Percentiles rank a stretch among this genome's conserved stretches.
These are phyloP conservation scores for Verticillium isaacii DNA, from an alignment of 2,329 filamentous ascomycete species.

Conservation along the genomic window DNA sequence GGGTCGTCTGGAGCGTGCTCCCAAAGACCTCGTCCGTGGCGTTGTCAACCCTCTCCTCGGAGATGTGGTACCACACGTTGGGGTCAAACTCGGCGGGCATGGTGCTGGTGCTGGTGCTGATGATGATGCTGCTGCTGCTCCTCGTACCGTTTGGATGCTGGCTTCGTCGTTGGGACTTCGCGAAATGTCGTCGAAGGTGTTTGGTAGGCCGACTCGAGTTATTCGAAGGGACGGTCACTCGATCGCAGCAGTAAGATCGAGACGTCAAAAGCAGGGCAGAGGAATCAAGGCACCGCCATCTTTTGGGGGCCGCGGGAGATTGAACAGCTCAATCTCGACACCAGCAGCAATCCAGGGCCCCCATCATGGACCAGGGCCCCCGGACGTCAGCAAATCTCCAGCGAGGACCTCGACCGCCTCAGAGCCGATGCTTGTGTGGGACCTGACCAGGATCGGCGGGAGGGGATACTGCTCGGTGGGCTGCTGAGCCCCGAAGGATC, in stretches of 20 bases:
- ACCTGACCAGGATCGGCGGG: not conserved
- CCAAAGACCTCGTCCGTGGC: slow-evolving; percentile 15
- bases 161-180: not conserved
- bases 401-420: not conserved
- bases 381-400: not conserved
- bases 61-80: slow-evolving; percentile 30
- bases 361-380: not conserved
- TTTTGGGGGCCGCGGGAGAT: not conserved
- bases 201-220: not conserved
- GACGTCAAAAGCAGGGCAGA: not conserved
- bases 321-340: not conserved
- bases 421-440: not conserved
- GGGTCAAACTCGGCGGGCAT: slow-evolving; percentile 22
- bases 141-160: no score
- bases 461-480: not conserved
- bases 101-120: slow-evolving; percentile 9
- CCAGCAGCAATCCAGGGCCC: not conserved
- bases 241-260: not conserved
- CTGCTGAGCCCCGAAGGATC: not conserved
- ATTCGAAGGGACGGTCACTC: not conserved
- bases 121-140: no score
- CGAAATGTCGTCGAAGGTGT: no score
- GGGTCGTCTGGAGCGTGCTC: slow-evolving; percentile 11
- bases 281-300: not conserved
- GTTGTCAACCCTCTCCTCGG: slow-evolving; percentile 27